These are phyloP conservation scores for Rhizoclosmatium sp. DNA, from an alignment of 192 early-diverging fungal species.

Conservation along the genomic window DNA sequence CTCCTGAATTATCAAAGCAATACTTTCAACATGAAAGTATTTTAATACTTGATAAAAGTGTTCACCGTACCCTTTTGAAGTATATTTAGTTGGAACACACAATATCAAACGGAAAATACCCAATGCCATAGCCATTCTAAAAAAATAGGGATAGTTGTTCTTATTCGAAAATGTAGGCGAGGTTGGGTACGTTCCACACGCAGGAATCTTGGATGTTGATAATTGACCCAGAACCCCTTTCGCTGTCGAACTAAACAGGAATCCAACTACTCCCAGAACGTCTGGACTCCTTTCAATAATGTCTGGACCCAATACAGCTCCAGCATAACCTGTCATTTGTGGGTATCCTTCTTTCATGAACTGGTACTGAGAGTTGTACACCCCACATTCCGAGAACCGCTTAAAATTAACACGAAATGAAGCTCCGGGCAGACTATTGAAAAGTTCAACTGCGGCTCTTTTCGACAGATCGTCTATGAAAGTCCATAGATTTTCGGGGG, in stretches of 20 bases:
- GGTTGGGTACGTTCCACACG: not conserved
- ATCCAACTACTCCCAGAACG: not conserved
- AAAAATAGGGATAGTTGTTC: constrained; percentile 23
- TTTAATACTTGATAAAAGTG: constrained; percentile 7
- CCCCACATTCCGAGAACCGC: constrained; percentile 18
- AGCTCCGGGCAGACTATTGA: constrained; percentile 18
- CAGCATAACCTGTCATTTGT: constrained; percentile 7
- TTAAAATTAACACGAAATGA: constrained; percentile 1
- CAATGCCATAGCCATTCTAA: not conserved
- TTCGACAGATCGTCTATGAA: not conserved
- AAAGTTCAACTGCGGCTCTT: constrained; percentile 2
- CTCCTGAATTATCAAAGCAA: constrained; percentile 5
- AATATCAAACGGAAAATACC: not conserved
- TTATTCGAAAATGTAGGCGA: constrained; percentile 6
- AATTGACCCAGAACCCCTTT: not conserved
- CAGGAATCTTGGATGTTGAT: constrained; percentile 1
- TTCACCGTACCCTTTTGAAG: constrained; percentile 3
- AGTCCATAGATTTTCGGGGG: not conserved
- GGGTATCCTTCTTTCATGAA: not conserved
- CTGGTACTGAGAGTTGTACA: not conserved
- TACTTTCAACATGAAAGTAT: not conserved
- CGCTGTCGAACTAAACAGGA: not conserved
- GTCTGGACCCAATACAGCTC: not conserved
- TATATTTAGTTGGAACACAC: not conserved
- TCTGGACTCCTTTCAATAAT: not conserved